Base-by-base conservation (phyloP, 805 yeast genomes). In the Diddensiella santjacobensis region DNA sequence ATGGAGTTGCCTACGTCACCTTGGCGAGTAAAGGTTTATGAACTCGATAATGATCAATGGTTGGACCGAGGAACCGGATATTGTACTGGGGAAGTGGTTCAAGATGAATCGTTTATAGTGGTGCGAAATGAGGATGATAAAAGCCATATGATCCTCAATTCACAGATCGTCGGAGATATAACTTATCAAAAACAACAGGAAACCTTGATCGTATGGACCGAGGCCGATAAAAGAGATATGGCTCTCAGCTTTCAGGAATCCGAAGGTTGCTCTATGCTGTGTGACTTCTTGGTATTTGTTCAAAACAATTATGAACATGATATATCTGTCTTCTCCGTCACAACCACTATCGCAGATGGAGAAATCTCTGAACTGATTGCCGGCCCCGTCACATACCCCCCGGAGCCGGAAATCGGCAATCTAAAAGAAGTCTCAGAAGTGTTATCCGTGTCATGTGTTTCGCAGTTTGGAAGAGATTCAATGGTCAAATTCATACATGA, bases 161-260 rank as follows among this genome's bases (percentile, higher is more conserved):
- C 90, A 3, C 73, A 65, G 50, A 71, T 91, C n/a, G 82, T 78
- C 58, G 95, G 95, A 0, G 67, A 78, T 23, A 83, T 81, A 2
- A 95, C 86, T 57, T 91, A 86, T 63, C 97, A 91, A 63, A 77
- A 95, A 60, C 98, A 93, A 61, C 96, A 89, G 61, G 97, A 89
- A 50, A 89, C 97, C 0, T 71, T 91, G 42, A 87, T 91, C 6
- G 96, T 91, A 18, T 91, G 98, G 98, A 85, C 95, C 6, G 96
- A 87, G 60, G 59, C 68, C 2, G 73, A 76, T 17, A 80, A 83
- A 4, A 56, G 56, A 40, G 95, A 88, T 64, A 79, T 87, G 54
- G 98, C 98, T 1, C 71, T 91, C 20, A 84, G 95, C 40, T 91
- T 91, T 65, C 96, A 91, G 65, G 97, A 89, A 59, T 81, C 87